Conservation (phyloP, 2,329 filamentous ascomycete genomes). For the Scortechinia acanthostroma region DNA sequence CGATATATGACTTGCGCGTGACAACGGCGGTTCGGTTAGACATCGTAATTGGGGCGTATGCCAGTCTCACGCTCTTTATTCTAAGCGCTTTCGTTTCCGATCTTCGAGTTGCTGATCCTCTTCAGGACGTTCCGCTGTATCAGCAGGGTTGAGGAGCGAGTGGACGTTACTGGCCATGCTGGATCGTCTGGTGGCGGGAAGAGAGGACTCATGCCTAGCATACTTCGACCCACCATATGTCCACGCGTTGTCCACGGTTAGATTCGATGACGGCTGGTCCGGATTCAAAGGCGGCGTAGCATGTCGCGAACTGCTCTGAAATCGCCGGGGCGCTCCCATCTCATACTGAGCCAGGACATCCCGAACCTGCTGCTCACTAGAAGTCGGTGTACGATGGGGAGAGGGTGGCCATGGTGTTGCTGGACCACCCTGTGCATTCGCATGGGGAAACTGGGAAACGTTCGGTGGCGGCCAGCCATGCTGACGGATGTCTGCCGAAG, state of each 20-base stretch:
- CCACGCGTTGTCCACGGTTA: constrained; percentile 1
- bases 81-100: constrained; percentile 35
- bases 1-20: too few species aligned
- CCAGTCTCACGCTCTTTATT: constrained; percentile 45
- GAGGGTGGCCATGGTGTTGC: constrained; percentile 61
- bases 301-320: background rate
- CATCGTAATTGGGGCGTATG: constrained; percentile 17
- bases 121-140: constrained; percentile 58
- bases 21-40: too few species aligned
- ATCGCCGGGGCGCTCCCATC: constrained; percentile 15
- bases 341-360: constrained; percentile 61
- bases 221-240: constrained; percentile 17
- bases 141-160: constrained; percentile 54
- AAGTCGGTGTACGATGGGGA: constrained; percentile 39
- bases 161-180: constrained; percentile 57
- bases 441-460: constrained; percentile 61
- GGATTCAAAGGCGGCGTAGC: constrained; percentile 5
- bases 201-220: constrained; percentile 32
- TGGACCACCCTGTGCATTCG: constrained; percentile 31
- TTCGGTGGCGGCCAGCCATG: constrained; percentile 66
- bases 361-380: constrained; percentile 53
- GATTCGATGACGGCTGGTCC: background rate
- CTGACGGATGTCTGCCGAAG: constrained; percentile 88
- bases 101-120: constrained; percentile 56
- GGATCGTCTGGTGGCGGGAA: constrained; percentile 57